Percentiles rank a stretch among this genome's conserved stretches.
Evolutionary conservation across 805 yeast genomes (phyloP).

Genomic region (Kockiozyma suomiensis): DNA sequence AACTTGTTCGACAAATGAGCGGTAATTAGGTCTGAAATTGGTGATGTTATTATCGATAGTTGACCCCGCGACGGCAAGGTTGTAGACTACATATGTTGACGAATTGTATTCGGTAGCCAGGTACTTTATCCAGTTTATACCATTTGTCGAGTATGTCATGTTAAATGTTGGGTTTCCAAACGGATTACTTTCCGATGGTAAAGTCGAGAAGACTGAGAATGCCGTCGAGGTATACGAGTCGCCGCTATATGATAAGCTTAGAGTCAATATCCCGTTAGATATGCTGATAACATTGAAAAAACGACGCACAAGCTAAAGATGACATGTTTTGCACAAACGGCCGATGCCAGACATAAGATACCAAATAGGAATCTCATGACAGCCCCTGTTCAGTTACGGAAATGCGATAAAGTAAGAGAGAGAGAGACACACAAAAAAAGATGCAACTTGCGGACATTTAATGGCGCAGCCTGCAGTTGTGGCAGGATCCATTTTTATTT

Average conservation of each 20-base stretch:
- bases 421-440: too few species aligned
- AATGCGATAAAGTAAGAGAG: too few species aligned
- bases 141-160: slow-evolving; percentile 14
- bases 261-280: not conserved
- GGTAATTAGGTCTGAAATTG: not conserved
- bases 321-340: not conserved
- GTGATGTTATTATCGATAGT: slow-evolving; percentile 18
- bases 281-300: not conserved
- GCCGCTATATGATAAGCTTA: slow-evolving; percentile 23
- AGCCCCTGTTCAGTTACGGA: too few species aligned
- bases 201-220: not conserved
- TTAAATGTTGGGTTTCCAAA: slow-evolving; percentile 21
- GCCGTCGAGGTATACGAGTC: slow-evolving; percentile 28
- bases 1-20: slow-evolving; percentile 18
- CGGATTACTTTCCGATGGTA: slow-evolving; percentile 14
- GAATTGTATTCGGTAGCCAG: slow-evolving; percentile 16
- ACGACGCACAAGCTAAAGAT: slow-evolving; percentile 4
- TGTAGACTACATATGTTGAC: slow-evolving; percentile 9
- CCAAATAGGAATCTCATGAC: too few species aligned
- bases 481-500: too few species aligned
- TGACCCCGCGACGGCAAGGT: slow-evolving; percentile 25
- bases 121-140: slow-evolving; percentile 26
- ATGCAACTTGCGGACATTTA: too few species aligned
- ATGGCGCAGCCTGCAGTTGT: too few species aligned
- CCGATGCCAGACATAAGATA: not conserved